These are phyloP conservation scores for Anethum foeniculum DNA, from an alignment of 140 eudicot genomes.

Conservation along the genomic window DNA sequence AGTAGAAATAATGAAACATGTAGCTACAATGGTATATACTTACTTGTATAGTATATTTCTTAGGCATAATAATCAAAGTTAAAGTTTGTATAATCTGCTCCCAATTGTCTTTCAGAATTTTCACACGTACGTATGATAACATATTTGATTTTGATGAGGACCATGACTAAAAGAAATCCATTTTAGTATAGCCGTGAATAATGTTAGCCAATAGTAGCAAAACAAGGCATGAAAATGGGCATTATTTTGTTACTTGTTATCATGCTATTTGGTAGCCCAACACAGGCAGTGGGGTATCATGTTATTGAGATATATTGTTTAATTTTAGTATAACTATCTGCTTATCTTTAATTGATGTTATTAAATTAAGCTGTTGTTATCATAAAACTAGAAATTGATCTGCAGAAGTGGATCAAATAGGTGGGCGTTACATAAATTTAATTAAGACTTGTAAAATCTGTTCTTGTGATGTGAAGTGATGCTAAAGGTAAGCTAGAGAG, in stretches of 20 bases:
- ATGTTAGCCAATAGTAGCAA: neutral
- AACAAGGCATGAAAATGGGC: neutral
- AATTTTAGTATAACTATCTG: neutral
- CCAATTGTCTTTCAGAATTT: neutral
- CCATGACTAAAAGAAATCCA: too few relatives aligned
- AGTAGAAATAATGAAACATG: neutral
- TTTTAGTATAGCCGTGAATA: too few relatives aligned
- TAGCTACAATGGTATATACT: neutral
- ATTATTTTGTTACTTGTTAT: neutral
- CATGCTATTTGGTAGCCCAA: neutral
- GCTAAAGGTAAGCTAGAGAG: slow-evolving; percentile 1
- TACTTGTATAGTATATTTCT: neutral
- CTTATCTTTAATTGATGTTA: neutral
- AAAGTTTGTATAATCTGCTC: neutral
- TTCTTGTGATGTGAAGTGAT: neutral
- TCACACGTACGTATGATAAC: too few relatives aligned
- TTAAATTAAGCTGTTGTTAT: neutral
- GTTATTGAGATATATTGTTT: neutral
- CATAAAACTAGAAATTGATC: neutral
- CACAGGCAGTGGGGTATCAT: neutral
- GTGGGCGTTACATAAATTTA: neutral
- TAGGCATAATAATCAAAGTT: neutral
- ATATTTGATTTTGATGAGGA: too few relatives aligned
- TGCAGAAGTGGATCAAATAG: neutral
- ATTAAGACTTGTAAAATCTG: neutral